Evolutionary conservation across 2,329 filamentous ascomycete species (phyloP).

Genomic region (Beauveria bassiana): DNA sequence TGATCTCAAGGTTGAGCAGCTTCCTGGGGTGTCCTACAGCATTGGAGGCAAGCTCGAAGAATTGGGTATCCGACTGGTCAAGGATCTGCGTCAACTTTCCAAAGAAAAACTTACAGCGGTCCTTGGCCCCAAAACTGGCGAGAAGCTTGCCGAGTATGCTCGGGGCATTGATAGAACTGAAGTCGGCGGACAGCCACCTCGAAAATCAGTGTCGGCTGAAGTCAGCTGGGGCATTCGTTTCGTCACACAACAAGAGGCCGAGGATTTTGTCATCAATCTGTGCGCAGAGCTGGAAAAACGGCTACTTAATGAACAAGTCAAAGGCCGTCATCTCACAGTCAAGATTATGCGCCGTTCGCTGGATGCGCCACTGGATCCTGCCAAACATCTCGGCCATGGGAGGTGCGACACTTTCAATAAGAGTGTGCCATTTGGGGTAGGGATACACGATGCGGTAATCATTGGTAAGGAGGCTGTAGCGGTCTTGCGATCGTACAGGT

Average conservation of each 20-base stretch:
- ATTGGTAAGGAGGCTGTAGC: conserved; percentile 79
- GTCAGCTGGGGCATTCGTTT: conserved; percentile 98
- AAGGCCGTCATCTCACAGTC: conserved; percentile 80
- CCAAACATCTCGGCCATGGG: conserved; percentile 90
- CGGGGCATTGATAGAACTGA: conserved; percentile 79
- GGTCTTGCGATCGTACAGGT: conserved; percentile 71
- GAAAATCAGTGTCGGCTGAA: conserved; percentile 94
- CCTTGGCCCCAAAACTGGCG: conserved; percentile 86
- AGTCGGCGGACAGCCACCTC: conserved; percentile 74
- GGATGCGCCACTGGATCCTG: conserved; percentile 83
- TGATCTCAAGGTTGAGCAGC: conserved; percentile 65
- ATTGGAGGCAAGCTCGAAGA: conserved; percentile 84
- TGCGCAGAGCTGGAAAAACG: conserved; percentile 79
- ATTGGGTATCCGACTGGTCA: conserved; percentile 72
- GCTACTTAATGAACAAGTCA: conserved; percentile 74
- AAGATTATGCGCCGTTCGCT: conserved; percentile 86
- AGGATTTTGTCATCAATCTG: conserved; percentile 81
- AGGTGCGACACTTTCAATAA: conserved; percentile 95
- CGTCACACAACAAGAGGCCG: conserved; percentile 81
- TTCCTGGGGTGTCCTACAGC: conserved; percentile 90
- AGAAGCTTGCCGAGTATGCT: conserved; percentile 83
- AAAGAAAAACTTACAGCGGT: conserved; percentile 66
- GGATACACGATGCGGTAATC: conserved; percentile 65
- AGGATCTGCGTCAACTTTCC: conserved; percentile 69
- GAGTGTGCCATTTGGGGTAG: conserved; percentile 71